These are phyloP conservation scores for Jaapia argillacea DNA, from an alignment of 768 basidiomycete genomes.

Conservation along the genomic window DNA sequence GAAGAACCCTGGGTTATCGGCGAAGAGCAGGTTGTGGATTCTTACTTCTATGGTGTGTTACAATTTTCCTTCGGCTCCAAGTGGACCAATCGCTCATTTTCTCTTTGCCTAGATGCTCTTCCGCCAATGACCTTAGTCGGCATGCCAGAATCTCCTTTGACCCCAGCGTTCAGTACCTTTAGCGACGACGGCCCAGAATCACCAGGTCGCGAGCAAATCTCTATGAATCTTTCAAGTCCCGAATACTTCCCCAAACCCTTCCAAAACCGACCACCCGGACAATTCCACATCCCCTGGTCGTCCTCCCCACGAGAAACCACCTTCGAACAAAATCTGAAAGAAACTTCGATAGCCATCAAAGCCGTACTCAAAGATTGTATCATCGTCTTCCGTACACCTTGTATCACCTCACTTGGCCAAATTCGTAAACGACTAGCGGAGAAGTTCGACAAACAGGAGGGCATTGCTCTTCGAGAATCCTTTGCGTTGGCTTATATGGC, in stretches of 20 bases:
- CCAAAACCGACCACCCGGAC: constrained; percentile 3
- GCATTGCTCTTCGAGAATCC: constrained; percentile 36
- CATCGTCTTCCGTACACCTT: constrained; percentile 48
- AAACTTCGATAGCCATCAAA: constrained; percentile 49
- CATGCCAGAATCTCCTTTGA: too few species aligned
- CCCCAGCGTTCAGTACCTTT: background rate
- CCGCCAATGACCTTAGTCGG: background rate
- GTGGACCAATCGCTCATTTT: background rate
- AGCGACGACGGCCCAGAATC: background rate
- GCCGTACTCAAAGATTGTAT: constrained; percentile 52
- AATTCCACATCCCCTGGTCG: background rate
- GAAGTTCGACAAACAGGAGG: constrained; percentile 58
- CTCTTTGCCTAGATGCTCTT: background rate
- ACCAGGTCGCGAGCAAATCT: background rate
- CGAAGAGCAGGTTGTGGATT: constrained; percentile 22
- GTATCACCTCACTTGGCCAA: constrained; percentile 35
- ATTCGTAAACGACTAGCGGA: constrained; percentile 50
- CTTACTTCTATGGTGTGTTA: constrained; percentile 24
- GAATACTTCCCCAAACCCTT: constrained; percentile 9
- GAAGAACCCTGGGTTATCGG: background rate
- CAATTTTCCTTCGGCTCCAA: background rate
- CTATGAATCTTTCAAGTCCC: background rate
- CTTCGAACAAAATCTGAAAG: constrained; percentile 19
- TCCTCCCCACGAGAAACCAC: constrained; percentile 5
- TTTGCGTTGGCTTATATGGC: constrained; percentile 44